These are phyloP conservation scores for Cystobasidium ongulense DNA, from an alignment of 768 basidiomycete species.

Conservation along the genomic window DNA sequence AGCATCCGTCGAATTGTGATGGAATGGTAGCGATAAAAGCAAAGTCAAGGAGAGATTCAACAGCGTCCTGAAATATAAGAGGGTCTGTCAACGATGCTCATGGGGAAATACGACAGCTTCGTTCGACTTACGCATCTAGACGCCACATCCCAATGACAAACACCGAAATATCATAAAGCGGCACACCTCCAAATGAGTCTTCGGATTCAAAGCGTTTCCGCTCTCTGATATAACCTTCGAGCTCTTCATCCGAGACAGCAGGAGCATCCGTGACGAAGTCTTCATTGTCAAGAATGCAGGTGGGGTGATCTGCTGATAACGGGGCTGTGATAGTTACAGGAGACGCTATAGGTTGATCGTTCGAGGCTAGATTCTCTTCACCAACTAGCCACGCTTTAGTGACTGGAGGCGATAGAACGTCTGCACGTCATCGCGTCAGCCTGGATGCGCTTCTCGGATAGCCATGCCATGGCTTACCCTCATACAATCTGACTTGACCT, in stretches of 20 bases:
- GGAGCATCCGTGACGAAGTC: not conserved
- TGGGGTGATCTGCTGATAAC: not conserved
- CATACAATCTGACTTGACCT: conserved; percentile 3
- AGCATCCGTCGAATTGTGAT: conserved; percentile 15
- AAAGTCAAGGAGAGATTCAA: conserved; percentile 38
- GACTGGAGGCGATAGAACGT: not conserved
- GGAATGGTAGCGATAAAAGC: conserved; percentile 40
- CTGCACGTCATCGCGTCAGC: not conserved
- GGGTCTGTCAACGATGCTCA: no score
- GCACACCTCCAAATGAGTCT: conserved; percentile 33
- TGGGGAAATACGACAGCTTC: not conserved
- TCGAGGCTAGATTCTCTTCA: conserved; percentile 18
- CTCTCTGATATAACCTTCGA: conserved; percentile 31
- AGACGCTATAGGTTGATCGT: not conserved
- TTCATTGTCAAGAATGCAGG: not conserved
- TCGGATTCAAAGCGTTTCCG: conserved; percentile 37
- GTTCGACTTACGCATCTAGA: conserved; percentile 33
- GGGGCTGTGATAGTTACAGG: not conserved
- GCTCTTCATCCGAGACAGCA: not conserved
- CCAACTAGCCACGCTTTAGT: conserved; percentile 17
- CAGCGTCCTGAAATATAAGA: conserved; percentile 34
- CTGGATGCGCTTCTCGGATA: not conserved
- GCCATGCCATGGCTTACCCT: not conserved
- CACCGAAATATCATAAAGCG: conserved; percentile 38
- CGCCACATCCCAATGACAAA: conserved; percentile 38